Evolutionary conservation across 345 rosid species (phyloP).

Genomic region (Noccaea bulbosa): DNA sequence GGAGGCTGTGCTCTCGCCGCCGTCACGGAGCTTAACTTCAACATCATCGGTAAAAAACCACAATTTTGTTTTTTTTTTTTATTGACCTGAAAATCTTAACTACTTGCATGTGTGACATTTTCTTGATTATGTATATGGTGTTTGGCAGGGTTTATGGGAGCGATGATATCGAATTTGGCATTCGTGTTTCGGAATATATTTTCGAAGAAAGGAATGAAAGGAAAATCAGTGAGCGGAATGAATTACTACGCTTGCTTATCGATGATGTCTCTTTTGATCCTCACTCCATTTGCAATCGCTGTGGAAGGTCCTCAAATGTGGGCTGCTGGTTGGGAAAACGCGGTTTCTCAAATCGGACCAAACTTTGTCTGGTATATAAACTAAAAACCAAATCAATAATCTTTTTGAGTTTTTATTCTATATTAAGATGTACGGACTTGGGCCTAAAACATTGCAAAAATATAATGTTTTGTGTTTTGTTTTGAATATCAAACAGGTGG

Average conservation of each 20-base stretch:
- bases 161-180: slow-evolving; percentile 96
- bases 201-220: slow-evolving; percentile 97
- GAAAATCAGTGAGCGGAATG: slow-evolving; percentile 92
- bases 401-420: neutral
- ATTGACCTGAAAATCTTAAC: too few relatives aligned
- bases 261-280: slow-evolving; percentile 79
- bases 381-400: neutral
- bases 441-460: too few relatives aligned
- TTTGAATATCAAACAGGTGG: slow-evolving; percentile 58
- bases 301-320: slow-evolving; percentile 93
- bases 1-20: slow-evolving; percentile 96
- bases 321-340: slow-evolving; percentile 89
- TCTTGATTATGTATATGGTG: slow-evolving; percentile 6
- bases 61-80: too few relatives aligned
- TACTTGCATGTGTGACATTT: neutral
- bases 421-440: neutral
- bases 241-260: slow-evolving; percentile 94
- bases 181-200: slow-evolving; percentile 92
- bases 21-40: slow-evolving; percentile 88
- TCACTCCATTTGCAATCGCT: slow-evolving; percentile 88
- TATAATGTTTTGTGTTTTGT: neutral
- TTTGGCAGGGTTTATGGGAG: slow-evolving; percentile 90
- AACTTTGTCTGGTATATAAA: slow-evolving; percentile 68
- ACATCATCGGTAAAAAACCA: slow-evolving; percentile 63
- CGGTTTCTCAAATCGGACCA: slow-evolving; percentile 80